These are phyloP conservation scores for Starmerella riodocensis DNA, from an alignment of 805 yeast genomes.

Conservation along the genomic window DNA sequence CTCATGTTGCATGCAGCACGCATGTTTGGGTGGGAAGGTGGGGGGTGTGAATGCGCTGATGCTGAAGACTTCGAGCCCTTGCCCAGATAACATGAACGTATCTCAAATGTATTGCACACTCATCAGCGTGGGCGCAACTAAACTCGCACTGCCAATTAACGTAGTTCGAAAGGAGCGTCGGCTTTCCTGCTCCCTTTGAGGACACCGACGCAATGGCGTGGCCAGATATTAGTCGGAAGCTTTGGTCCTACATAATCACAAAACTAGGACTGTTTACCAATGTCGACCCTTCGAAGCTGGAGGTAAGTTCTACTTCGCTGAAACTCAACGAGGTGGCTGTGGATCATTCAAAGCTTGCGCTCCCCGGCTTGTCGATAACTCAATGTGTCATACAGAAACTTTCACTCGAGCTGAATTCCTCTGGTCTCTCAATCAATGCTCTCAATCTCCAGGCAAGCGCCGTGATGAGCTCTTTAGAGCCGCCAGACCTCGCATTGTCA, in stretches of 20 bases:
- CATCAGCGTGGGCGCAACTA: too few relatives aligned
- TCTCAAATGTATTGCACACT: too few relatives aligned
- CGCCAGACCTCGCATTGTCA: slow-evolving; percentile 21
- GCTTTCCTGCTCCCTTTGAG: too few relatives aligned
- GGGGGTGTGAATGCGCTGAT: too few relatives aligned
- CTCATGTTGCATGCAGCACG: too few relatives aligned
- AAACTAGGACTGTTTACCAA: slow-evolving; percentile 72
- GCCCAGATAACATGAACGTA: too few relatives aligned
- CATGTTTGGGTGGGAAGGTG: too few relatives aligned
- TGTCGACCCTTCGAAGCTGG: slow-evolving; percentile 66
- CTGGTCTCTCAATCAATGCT: slow-evolving; percentile 54
- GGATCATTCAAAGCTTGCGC: slow-evolving; percentile 53
- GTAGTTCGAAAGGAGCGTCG: too few relatives aligned
- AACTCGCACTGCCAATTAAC: too few relatives aligned
- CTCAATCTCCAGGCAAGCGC: slow-evolving; percentile 39
- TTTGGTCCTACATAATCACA: slow-evolving; percentile 64
- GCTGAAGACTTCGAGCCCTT: too few relatives aligned
- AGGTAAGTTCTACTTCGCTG: slow-evolving; percentile 43
- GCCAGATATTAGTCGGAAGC: slow-evolving; percentile 60
- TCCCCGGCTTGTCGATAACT: slow-evolving; percentile 49
- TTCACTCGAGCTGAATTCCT: slow-evolving; percentile 47
- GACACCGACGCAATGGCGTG: slow-evolving; percentile 17
- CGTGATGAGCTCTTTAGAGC: slow-evolving; percentile 5
- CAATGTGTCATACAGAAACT: slow-evolving; percentile 47
- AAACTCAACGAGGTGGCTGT: slow-evolving; percentile 46